Evolutionary conservation across 2,329 filamentous ascomycete species (phyloP).

Genomic region (Phoma sp.): DNA sequence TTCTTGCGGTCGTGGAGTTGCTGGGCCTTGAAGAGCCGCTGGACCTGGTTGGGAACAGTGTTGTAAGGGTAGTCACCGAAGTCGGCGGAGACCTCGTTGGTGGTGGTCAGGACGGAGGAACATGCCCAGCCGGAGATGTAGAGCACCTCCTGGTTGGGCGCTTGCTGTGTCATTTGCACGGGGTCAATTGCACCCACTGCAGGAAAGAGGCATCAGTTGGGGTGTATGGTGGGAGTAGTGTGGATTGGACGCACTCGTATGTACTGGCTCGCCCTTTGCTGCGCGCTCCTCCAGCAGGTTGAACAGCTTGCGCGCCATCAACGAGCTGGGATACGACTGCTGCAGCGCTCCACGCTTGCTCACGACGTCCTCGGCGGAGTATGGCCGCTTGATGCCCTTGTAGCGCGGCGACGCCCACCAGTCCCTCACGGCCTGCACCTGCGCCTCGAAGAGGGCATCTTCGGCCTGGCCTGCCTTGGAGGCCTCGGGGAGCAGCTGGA

Average conservation of each 20-base stretch:
- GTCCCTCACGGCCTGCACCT: slow-evolving; percentile 81
- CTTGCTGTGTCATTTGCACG: slow-evolving; percentile 99
- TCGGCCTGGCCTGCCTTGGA: slow-evolving; percentile 81
- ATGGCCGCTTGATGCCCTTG: slow-evolving; percentile 88
- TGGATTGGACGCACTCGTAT: slow-evolving; percentile 73
- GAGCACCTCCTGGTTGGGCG: slow-evolving; percentile 90
- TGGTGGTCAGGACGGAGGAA: slow-evolving; percentile 88
- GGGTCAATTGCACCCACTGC: slow-evolving; percentile 96
- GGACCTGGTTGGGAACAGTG: slow-evolving; percentile 97
- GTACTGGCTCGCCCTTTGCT: slow-evolving; percentile 82
- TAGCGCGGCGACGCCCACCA: slow-evolving; percentile 92
- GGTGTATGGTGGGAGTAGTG: slow-evolving; percentile 29
- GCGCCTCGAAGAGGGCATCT: slow-evolving; percentile 82
- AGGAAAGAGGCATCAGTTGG: slow-evolving; percentile 34
- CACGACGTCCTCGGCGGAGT: slow-evolving; percentile 88
- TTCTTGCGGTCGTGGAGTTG: slow-evolving; percentile 96
- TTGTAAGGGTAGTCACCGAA: slow-evolving; percentile 99
- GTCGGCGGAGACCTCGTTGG: slow-evolving; percentile 96
- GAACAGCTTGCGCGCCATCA: slow-evolving; percentile 96
- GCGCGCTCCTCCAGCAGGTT: slow-evolving; percentile 81
- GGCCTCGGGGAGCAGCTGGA: slow-evolving; percentile 80
- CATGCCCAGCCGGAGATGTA: slow-evolving; percentile 98
- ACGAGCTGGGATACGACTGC: slow-evolving; percentile 87
- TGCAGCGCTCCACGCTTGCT: slow-evolving; percentile 89
- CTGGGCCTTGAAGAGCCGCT: slow-evolving; percentile 94